Evolutionary conservation across 2,329 filamentous ascomycete species (phyloP).

Genomic region (Pseudofabraea citricarpa): DNA sequence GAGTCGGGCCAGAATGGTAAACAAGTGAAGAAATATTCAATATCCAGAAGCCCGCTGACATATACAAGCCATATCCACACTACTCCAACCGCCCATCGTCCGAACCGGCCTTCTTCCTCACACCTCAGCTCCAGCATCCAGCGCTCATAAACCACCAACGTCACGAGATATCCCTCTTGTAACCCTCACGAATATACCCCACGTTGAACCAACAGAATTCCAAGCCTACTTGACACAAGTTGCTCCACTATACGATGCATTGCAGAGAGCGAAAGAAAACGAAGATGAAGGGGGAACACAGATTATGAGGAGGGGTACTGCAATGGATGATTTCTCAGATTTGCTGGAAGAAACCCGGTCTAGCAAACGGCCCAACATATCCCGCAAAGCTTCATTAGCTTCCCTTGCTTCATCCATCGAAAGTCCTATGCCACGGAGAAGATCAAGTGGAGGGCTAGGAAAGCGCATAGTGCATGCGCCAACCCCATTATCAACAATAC

Average conservation of each 20-base stretch:
- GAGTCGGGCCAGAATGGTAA: constrained; percentile 86
- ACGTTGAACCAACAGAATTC: constrained; percentile 76
- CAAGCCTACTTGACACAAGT: constrained; percentile 81
- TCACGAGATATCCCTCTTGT: constrained; percentile 90
- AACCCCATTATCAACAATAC: constrained; percentile 87
- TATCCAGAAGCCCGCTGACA: not conserved
- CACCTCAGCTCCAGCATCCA: constrained; percentile 63
- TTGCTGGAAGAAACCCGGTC: constrained; percentile 30
- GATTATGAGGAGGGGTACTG: constrained; percentile 23
- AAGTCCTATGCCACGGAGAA: constrained; percentile 35
- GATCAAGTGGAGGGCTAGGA: constrained; percentile 42
- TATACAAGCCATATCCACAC: constrained; percentile 74
- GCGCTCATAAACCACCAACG: constrained; percentile 76
- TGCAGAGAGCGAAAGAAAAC: constrained; percentile 77
- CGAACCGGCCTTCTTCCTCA: constrained; percentile 82
- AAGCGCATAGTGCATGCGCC: constrained; percentile 65
- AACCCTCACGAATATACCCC: constrained; percentile 79
- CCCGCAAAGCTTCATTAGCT: constrained; percentile 34
- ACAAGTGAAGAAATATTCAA: no score
- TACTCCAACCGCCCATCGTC: constrained; percentile 87
- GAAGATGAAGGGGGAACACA: constrained; percentile 54
- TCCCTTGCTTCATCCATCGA: constrained; percentile 33
- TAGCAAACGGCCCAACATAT: constrained; percentile 20
- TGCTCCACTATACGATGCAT: constrained; percentile 80
- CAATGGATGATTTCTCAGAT: constrained; percentile 33